Evolutionary conservation across 805 yeast genomes (phyloP).

Genomic region (Pichia occidentalis): DNA sequence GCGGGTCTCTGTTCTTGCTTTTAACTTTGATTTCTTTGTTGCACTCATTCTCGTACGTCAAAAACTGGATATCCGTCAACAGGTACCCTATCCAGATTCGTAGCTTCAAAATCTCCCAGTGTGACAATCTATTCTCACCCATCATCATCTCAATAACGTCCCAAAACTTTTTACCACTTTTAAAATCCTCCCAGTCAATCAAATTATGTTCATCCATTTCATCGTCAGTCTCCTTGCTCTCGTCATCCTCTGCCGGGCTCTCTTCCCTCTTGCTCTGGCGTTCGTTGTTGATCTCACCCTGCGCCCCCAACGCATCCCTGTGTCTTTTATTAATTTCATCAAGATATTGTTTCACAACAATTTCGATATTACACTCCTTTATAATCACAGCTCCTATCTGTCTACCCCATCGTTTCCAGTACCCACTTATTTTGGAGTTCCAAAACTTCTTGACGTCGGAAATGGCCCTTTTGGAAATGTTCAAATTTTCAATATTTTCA

Average conservation of each 20-base stretch:
- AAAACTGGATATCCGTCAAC: constrained; percentile 57
- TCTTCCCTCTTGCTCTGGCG: not conserved
- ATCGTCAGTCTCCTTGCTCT: not conserved
- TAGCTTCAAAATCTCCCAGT: constrained; percentile 50
- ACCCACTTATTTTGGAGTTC: constrained; percentile 59
- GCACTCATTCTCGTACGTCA: constrained; percentile 28
- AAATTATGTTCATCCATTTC: not conserved
- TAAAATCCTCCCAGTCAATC: constrained; percentile 15
- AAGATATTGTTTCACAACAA: not conserved
- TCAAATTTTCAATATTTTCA: constrained; percentile 42
- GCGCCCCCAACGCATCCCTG: constrained; percentile 4
- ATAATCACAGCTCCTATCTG: constrained; percentile 22
- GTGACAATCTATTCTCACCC: constrained; percentile 9
- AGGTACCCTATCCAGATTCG: constrained; percentile 61
- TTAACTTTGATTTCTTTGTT: constrained; percentile 9
- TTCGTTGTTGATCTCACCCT: too few species aligned
- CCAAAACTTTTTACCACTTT: constrained; percentile 11
- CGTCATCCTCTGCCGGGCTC: not conserved
- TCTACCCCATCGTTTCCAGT: constrained; percentile 75
- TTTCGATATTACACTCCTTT: constrained; percentile 3
- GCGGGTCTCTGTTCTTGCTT: not conserved
- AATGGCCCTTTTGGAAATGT: constrained; percentile 29
- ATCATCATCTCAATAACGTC: constrained; percentile 11
- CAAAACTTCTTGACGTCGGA: constrained; percentile 48
- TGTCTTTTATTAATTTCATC: constrained; percentile 8